A percentile compares a stretch with the other conserved stretches of the same genome.
phyloP scores from a whole-genome alignment of 495 filamentous ascomycete genomes.

The Talaromyces adpressus region DNA sequence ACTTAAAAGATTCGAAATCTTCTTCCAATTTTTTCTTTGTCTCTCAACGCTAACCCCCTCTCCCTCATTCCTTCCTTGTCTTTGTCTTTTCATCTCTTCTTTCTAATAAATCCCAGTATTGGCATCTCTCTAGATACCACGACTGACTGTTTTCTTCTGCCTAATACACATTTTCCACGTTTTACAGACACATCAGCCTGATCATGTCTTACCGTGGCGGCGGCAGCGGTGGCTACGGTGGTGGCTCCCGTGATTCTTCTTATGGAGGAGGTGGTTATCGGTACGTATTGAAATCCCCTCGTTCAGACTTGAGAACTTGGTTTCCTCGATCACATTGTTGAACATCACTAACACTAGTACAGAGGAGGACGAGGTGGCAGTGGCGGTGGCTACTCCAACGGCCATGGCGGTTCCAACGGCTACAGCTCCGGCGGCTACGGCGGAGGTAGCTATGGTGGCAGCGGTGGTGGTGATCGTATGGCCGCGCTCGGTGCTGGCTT shows the following conservation, averaged over 20 bases:
- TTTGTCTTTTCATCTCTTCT: conserved; percentile 17
- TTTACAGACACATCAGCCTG: conserved; percentile 13
- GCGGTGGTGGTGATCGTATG: conserved; percentile 84
- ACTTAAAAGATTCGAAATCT: not conserved
- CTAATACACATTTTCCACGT: conserved; percentile 14
- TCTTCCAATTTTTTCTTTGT: conserved; percentile 19
- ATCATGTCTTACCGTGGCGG: conserved; percentile 74
- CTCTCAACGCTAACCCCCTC: conserved; percentile 13
- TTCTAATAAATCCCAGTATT: conserved; percentile 16
- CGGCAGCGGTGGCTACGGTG: conserved; percentile 20
- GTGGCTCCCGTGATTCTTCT: conserved; percentile 36
- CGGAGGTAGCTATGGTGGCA: conserved; percentile 44
- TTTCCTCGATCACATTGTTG: conserved; percentile 5
- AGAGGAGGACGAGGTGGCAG: conserved; percentile 35
- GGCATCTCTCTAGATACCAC: conserved; percentile 16
- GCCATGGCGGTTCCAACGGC: conserved; percentile 29
- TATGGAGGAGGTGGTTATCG: conserved; percentile 36
- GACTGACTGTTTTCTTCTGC: conserved; percentile 13
- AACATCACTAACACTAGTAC: conserved; percentile 14
- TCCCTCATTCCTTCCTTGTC: conserved; percentile 15
- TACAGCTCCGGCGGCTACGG: conserved; percentile 36
- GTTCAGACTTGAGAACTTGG: not conserved
- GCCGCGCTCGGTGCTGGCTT: conserved; percentile 78
- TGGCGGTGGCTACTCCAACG: conserved; percentile 39
- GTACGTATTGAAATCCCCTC: conserved; percentile 17